Base-by-base conservation (phyloP, 352 stramenopile species). In the Phytophthora hibernalis region DNA sequence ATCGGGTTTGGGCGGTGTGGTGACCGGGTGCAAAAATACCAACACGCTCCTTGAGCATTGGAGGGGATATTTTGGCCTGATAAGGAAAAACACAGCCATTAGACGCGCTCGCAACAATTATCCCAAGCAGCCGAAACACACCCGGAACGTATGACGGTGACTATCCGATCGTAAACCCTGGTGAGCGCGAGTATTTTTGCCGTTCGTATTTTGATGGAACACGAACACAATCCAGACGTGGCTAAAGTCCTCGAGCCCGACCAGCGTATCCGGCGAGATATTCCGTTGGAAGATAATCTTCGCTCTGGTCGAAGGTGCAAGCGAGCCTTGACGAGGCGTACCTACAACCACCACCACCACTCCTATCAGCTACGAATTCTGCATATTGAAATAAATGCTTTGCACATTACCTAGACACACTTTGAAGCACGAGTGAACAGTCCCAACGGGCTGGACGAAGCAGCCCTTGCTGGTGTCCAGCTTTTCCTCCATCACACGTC, bases 1-100 rank as follows among this genome's bases (percentile, higher is more conserved):
- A 99, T 95, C 5, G 96, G 91, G 71, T 99, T 99, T n/a, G 95
- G 95, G 12, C 97, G 91, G 79, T 99, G 98, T 13, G 98, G 98
- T 43, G 96, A 98, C 7, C 98, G 82, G 8, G 97, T 99, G 40
- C 92, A 93, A 74, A 99, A 98, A 99, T 90, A 6, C 98, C 98
- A 1, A 96, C 87, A 9, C 85, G 77, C 30, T 92, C 71, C 57
- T 93, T 91, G 21, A 93, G 69, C 63, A 81, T 77, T 10, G 85
- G 85, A 8, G 85, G 85, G 1, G 82, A 72, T 24, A 93, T 87
- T 49, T 93, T 93, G 20, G 85, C 85, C 82, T 91, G 43, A 26
- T 38, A 7, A 33, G 12, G 7, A 26, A 12, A 48, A 48, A 22
- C 28, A 47, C 22, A 55, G 7, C 20, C 9, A 49, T 12, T 26